A percentile compares a stretch with the other conserved stretches of the same genome.
Evolutionary conservation across 2,329 filamentous ascomycete species (phyloP).

Genomic region (Fusarium albosuccineum): DNA sequence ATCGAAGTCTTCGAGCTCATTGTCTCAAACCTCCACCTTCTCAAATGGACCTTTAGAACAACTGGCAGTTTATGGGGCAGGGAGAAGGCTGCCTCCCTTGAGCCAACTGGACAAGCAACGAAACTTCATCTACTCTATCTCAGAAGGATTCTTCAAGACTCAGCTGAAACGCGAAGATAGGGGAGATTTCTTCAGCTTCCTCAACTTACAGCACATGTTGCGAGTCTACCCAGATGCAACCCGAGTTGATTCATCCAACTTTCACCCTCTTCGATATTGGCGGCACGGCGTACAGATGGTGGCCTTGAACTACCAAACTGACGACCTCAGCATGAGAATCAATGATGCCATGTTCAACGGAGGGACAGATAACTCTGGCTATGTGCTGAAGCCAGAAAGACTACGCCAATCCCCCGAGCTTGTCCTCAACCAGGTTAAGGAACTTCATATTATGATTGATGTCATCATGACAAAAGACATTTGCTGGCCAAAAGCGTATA

Average conservation of each 20-base stretch:
- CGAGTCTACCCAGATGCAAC: slow-evolving; percentile 29
- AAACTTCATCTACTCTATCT: slow-evolving; percentile 29
- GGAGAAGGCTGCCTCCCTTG: slow-evolving; percentile 1
- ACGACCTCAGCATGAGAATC: slow-evolving; percentile 9
- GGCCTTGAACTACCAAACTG: slow-evolving; percentile 30
- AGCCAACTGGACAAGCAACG: neutral
- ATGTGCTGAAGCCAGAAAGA: slow-evolving; percentile 1
- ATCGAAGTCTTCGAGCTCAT: neutral
- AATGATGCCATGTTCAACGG: slow-evolving; percentile 24
- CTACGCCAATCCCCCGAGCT: neutral
- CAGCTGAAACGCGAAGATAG: neutral
- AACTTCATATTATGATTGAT: slow-evolving; percentile 6
- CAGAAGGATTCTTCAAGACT: slow-evolving; percentile 15
- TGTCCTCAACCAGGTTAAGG: neutral
- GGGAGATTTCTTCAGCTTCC: neutral
- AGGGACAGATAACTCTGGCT: slow-evolving; percentile 5
- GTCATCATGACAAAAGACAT: slow-evolving; percentile 2
- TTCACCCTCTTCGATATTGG: slow-evolving; percentile 23
- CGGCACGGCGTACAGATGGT: slow-evolving; percentile 26
- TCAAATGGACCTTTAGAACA: slow-evolving; percentile 3
- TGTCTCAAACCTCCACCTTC: neutral
- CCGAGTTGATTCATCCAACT: slow-evolving; percentile 31
- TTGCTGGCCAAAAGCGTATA: neutral
- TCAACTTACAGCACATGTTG: slow-evolving; percentile 7
- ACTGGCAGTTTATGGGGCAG: slow-evolving; percentile 26